Conservation (phyloP, 768 basidiomycete species). For the Mrakia blollopis region DNA sequence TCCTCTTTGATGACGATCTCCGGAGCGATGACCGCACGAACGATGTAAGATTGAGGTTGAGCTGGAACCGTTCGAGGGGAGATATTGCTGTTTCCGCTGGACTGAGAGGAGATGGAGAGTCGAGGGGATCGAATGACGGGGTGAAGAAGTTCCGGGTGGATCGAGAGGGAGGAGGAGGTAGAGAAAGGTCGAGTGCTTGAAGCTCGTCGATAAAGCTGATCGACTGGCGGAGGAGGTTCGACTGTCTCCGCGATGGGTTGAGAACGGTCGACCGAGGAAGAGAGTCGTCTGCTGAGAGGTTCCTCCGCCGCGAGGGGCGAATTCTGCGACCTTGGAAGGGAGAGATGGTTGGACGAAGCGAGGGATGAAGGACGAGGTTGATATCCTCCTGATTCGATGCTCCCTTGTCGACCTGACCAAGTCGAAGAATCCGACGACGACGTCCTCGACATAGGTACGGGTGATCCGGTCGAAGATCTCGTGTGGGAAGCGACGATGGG, state of each 20-base stretch:
- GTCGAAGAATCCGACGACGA: background rate
- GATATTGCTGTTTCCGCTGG: background rate
- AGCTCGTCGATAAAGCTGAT: background rate
- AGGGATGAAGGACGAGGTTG: slow-evolving; percentile 2
- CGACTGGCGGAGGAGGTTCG: background rate
- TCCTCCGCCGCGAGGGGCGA: slow-evolving; percentile 3
- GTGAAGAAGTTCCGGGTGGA: slow-evolving; percentile 2
- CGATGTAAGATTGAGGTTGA: background rate
- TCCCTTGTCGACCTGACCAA: background rate
- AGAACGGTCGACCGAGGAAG: background rate
- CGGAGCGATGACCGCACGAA: background rate
- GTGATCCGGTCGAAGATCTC: background rate
- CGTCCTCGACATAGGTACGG: background rate
- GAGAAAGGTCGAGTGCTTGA: background rate
- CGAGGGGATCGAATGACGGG: background rate
- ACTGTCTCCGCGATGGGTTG: background rate
- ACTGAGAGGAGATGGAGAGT: background rate
- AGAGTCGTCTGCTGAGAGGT: background rate
- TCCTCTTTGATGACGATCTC: background rate
- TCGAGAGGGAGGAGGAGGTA: background rate
- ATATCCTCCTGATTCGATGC: background rate
- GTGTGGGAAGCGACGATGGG: slow-evolving; percentile 11
- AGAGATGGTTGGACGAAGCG: background rate
- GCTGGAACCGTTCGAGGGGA: background rate
- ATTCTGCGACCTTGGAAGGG: background rate